A percentile compares a stretch with the other conserved stretches of the same genome.
phyloP scores from a whole-genome alignment of 768 basidiomycete genomes.

The Leccinellum rugosiceps region DNA sequence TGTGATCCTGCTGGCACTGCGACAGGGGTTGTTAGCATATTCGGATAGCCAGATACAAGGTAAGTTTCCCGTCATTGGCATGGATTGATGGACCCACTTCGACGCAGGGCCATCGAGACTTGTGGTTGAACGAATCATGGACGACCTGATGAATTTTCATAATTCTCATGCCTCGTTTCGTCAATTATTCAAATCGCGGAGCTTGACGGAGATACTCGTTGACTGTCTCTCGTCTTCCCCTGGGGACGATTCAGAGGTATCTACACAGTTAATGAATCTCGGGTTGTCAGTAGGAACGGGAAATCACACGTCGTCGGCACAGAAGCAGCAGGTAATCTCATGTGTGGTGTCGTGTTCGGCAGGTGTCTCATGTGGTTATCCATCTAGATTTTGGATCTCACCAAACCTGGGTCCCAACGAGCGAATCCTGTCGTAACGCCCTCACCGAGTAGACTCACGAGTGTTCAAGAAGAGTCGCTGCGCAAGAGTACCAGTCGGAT shows the following conservation, averaged over 20 bases:
- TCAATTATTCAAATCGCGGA: constrained; percentile 69
- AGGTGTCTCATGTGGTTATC: not conserved
- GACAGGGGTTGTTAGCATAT: constrained; percentile 46
- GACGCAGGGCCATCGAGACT: constrained; percentile 21
- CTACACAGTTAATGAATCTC: constrained; percentile 71
- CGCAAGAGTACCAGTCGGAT: constrained; percentile 62
- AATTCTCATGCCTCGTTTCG: constrained; percentile 63
- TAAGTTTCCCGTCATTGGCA: not conserved
- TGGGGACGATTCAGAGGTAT: constrained; percentile 27
- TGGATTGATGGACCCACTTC: not conserved
- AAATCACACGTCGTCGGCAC: constrained; percentile 53
- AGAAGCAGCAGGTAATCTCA: constrained; percentile 67
- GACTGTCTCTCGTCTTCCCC: constrained; percentile 55
- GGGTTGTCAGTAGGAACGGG: constrained; percentile 66
- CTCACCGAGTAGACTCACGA: constrained; percentile 14
- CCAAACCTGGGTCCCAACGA: constrained; percentile 35
- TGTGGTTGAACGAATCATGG: constrained; percentile 42
- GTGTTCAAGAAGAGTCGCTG: constrained; percentile 37
- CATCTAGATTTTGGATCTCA: constrained; percentile 54
- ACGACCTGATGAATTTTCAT: constrained; percentile 69
- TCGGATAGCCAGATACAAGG: constrained; percentile 19
- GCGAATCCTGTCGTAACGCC: not conserved
- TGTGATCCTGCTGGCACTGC: constrained; percentile 67
- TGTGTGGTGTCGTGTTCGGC: not conserved
- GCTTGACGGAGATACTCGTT: constrained; percentile 63